Conservation (phyloP, 805 yeast genomes). For the Debaryomyces tyrocola region DNA sequence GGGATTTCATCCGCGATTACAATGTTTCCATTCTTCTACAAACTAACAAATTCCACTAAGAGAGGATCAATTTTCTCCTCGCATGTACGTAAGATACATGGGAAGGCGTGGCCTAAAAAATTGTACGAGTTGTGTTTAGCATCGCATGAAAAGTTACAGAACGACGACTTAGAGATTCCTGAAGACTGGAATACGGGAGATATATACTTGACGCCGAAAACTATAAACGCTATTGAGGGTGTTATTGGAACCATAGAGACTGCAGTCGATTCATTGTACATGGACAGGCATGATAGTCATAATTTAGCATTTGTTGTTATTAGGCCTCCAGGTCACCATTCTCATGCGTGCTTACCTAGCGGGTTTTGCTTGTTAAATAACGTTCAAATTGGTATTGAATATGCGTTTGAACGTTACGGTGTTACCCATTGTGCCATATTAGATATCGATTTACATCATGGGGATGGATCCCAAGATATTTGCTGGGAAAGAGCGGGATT, state of each 20-base stretch:
- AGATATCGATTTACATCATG: slow-evolving; percentile 85
- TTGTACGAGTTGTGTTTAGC: slow-evolving; percentile 57
- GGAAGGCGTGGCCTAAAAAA: slow-evolving; percentile 66
- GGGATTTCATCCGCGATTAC: slow-evolving; percentile 77
- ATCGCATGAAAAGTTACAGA: slow-evolving; percentile 53
- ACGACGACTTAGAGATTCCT: slow-evolving; percentile 70
- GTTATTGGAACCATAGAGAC: slow-evolving; percentile 74
- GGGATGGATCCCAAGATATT: slow-evolving; percentile 86
- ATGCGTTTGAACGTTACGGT: slow-evolving; percentile 60
- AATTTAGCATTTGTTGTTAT: slow-evolving; percentile 62
- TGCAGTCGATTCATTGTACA: slow-evolving; percentile 54
- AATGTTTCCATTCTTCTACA: slow-evolving; percentile 61
- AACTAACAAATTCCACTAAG: slow-evolving; percentile 46
- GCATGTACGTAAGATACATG: slow-evolving; percentile 72
- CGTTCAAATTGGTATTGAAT: slow-evolving; percentile 78
- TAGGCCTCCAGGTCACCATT: slow-evolving; percentile 87
- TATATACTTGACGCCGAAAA: slow-evolving; percentile 66
- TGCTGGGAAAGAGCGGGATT: slow-evolving; percentile 79
- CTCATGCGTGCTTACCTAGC: slow-evolving; percentile 79
- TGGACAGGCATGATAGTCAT: slow-evolving; percentile 20
- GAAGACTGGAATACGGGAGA: slow-evolving; percentile 83
- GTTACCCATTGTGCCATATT: slow-evolving; percentile 80
- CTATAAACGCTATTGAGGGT: slow-evolving; percentile 72
- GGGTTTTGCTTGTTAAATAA: slow-evolving; percentile 83
- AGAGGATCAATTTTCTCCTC: slow-evolving; percentile 50